Evolutionary conservation across 2,329 filamentous ascomycete genomes (phyloP).

Genomic region (Fusarium coffeatum): DNA sequence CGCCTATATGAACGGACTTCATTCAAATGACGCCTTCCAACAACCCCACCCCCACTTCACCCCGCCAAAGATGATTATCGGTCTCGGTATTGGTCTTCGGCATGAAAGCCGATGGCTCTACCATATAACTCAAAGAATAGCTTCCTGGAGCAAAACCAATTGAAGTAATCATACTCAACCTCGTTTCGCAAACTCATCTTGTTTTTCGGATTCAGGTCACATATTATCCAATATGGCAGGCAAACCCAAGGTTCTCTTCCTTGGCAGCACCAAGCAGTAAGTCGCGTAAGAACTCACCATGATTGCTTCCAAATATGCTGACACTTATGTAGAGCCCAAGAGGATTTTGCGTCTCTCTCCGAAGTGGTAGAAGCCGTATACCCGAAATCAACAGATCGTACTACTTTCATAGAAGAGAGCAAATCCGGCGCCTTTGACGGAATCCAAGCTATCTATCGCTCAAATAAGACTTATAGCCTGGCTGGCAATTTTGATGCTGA

Average conservation of each 20-base stretch:
- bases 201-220: not conserved
- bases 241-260: slow-evolving; percentile 54
- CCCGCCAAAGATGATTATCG: slow-evolving; percentile 15
- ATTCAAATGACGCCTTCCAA: slow-evolving; percentile 16
- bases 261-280: slow-evolving; percentile 56
- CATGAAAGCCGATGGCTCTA: slow-evolving; percentile 19
- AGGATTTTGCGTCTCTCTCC: slow-evolving; percentile 71
- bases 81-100: slow-evolving; percentile 2
- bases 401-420: slow-evolving; percentile 77
- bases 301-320: not conserved
- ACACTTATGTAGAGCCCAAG: slow-evolving; percentile 26
- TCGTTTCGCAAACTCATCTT: not conserved
- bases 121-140: not conserved
- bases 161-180: not conserved
- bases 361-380: slow-evolving; percentile 73
- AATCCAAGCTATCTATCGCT: slow-evolving; percentile 75
- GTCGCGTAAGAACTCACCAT: slow-evolving; percentile 21
- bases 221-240: slow-evolving; percentile 38
- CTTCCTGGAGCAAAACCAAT: not conserved
- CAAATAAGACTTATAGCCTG: slow-evolving; percentile 70
- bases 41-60: slow-evolving; percentile 30
- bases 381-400: slow-evolving; percentile 70
- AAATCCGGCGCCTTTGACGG: slow-evolving; percentile 73
- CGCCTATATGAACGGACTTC: not conserved
- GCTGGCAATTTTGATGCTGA: slow-evolving; percentile 79